Base-by-base conservation (phyloP, 176 grass and related monocot genomes). In the Metroxylon sagu region DNA sequence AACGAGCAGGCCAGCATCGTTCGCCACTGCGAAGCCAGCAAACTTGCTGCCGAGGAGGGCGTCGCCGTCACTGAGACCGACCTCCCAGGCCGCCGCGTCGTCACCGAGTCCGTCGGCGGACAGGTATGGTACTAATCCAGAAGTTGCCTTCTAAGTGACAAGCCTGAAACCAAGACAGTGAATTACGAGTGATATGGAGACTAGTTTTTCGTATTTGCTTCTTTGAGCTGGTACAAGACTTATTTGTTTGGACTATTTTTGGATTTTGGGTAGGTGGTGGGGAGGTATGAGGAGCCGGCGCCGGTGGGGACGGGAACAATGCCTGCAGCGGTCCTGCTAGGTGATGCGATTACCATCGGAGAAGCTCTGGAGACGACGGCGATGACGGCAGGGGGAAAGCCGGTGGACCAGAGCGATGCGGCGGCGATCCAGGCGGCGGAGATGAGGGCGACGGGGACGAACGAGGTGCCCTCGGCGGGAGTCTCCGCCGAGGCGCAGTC, bases 371-470 rank as follows among this genome's bases (percentile, higher is more conserved):
- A 95, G 67, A 83, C 77, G 1, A 23, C 90, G 8, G 80, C 58
- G 1, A 55, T 70, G 6, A 56, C 79, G 1, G 77, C 60, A 0
- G 79, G 77, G 0, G 49, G 49, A 39, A 63, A 25, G 71, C 77
- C 86, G 4, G 74, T 87, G 57, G 86, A 95, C 48, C 73, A 28
- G 27, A 90, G 90, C 61, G 90, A 90, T 66, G 77, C 77, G n/a
- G 83, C 86, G 0, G 90, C 80, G 8, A 89, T 95, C 64, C 80
- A 89, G 52, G 86, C 80, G 0, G 83, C 83, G 4, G 86, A 90
- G 16, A 62, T 57, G 16, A 29, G 71, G 1, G 80, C 80, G 8
- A 79, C 86, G 0, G 83, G 86, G 2, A 53, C 60, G n/a, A 64
- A 84, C 26, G 55, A 17, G 6, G 79, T 60, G 0, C 4, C 83